Percentiles rank a stretch among this genome's conserved stretches.
Conservation (phyloP, 2,329 filamentous ascomycete species). For the Colletotrichum horii region DNA sequence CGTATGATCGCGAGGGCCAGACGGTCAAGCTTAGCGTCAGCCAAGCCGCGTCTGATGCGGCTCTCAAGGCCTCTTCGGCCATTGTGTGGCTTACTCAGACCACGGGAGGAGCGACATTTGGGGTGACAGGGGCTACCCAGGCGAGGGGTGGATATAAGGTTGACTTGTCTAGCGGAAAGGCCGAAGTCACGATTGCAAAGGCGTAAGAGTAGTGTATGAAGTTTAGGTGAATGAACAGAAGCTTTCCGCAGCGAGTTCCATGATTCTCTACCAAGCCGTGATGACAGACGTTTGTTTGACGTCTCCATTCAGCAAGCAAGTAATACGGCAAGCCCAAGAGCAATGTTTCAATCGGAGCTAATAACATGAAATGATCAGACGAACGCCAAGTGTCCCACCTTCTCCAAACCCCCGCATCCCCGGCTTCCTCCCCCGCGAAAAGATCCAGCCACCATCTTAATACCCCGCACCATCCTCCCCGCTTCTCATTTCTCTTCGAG, state of each 20-base stretch:
- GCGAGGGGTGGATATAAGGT: constrained; percentile 1
- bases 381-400: background rate
- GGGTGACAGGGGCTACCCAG: background rate
- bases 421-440: background rate
- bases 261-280: background rate
- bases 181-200: background rate
- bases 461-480: background rate
- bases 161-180: background rate
- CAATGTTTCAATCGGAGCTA: background rate
- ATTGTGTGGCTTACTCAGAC: constrained; percentile 10
- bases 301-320: constrained; percentile 40
- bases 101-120: background rate
- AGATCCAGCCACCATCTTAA: background rate
- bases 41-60: background rate
- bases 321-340: background rate
- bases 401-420: constrained; percentile 11
- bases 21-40: background rate
- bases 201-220: background rate
- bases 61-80: background rate
- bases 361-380: background rate
- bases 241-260: rapidly evolving
- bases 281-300: constrained; percentile 59
- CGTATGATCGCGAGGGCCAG: background rate
- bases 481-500: background rate
- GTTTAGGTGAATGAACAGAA: background rate